Percentiles rank a stretch among this genome's conserved stretches.
Conservation (phyloP, 1,139 yeast genomes). For the Hansenula sp. region DNA sequence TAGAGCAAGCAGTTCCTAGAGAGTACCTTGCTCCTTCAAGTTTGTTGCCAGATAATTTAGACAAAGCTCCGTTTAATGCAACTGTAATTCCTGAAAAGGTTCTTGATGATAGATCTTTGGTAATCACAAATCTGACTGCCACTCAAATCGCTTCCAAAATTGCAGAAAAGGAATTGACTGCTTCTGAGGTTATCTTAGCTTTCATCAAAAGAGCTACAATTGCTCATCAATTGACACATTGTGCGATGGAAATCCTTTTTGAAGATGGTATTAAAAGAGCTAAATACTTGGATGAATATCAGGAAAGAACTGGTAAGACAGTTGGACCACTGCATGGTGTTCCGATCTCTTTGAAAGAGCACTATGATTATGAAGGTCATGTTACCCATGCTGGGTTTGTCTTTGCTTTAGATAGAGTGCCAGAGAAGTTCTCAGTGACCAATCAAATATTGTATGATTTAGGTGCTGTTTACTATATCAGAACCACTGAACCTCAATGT, state of each 20-base stretch:
- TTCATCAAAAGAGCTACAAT: constrained; percentile 39
- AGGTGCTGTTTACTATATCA: constrained; percentile 61
- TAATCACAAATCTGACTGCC: constrained; percentile 34
- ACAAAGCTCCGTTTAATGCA: constrained; percentile 32
- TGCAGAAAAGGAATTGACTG: constrained; percentile 27
- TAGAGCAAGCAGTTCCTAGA: constrained; percentile 36
- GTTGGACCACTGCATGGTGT: constrained; percentile 77
- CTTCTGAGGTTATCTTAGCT: constrained; percentile 28
- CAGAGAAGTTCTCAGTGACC: constrained; percentile 47
- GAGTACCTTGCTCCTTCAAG: constrained; percentile 38
- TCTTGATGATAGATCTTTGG: constrained; percentile 32
- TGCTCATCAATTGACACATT: constrained; percentile 52
- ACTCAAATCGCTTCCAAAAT: constrained; percentile 34
- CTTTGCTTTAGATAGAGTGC: constrained; percentile 44
- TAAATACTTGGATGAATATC: constrained; percentile 47
- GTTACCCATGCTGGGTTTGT: constrained; percentile 65
- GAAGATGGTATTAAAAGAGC: constrained; percentile 56
- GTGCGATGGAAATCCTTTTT: constrained; percentile 55
- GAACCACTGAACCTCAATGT: constrained; percentile 55
- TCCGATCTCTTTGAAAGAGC: constrained; percentile 75
- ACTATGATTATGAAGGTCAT: constrained; percentile 53
- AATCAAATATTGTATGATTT: constrained; percentile 49
- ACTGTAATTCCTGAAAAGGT: constrained; percentile 35
- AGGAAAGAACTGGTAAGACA: constrained; percentile 49
- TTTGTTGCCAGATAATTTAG: constrained; percentile 32